A percentile compares a stretch with the other conserved stretches of the same genome.
These are phyloP conservation scores for Nigrograna mackinnonii DNA, from an alignment of 2,329 filamentous ascomycete genomes.

Conservation along the genomic window DNA sequence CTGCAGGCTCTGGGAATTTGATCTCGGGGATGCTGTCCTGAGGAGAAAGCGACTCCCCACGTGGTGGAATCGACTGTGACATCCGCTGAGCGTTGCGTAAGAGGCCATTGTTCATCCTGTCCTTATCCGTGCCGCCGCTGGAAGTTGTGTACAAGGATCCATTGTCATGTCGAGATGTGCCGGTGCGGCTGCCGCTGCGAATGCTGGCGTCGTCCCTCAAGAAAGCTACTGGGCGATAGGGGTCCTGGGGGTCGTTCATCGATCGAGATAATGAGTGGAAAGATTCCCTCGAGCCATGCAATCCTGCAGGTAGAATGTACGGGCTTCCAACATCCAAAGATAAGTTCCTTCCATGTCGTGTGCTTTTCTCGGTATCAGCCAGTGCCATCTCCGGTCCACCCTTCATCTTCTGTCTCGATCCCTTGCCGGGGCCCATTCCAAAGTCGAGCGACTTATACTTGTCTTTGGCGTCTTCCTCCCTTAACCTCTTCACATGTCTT, in stretches of 20 bases:
- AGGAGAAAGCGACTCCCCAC: constrained; percentile 41
- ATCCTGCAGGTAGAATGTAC: constrained; percentile 85
- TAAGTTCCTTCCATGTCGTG: constrained; percentile 50
- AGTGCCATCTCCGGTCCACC: constrained; percentile 60
- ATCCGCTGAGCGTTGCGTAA: constrained; percentile 62
- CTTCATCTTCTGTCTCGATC: constrained; percentile 46
- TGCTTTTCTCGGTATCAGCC: constrained; percentile 53
- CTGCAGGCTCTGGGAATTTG: constrained; percentile 36
- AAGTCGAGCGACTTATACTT: constrained; percentile 93
- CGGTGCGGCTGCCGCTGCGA: constrained; percentile 30
- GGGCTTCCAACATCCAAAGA: constrained; percentile 75
- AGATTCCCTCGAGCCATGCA: constrained; percentile 82
- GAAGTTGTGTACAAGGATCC: constrained; percentile 57
- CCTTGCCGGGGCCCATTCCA: constrained; percentile 66
- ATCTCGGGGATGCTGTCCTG: constrained; percentile 33
- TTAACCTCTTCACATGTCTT: constrained; percentile 71
- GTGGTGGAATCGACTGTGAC: constrained; percentile 56
- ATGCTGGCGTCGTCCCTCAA: constrained; percentile 48
- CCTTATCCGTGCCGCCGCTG: constrained; percentile 49
- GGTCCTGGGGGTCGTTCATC: constrained; percentile 76
- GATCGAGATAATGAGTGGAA: constrained; percentile 82
- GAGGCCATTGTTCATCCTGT: constrained; percentile 55
- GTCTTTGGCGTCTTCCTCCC: constrained; percentile 79
- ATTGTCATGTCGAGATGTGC: constrained; percentile 38
- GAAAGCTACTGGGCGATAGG: constrained; percentile 72